A percentile compares a stretch with the other conserved stretches of the same genome.
phyloP scores from a whole-genome alignment of 768 basidiomycete species.

The Fibroporia radiculosa region DNA sequence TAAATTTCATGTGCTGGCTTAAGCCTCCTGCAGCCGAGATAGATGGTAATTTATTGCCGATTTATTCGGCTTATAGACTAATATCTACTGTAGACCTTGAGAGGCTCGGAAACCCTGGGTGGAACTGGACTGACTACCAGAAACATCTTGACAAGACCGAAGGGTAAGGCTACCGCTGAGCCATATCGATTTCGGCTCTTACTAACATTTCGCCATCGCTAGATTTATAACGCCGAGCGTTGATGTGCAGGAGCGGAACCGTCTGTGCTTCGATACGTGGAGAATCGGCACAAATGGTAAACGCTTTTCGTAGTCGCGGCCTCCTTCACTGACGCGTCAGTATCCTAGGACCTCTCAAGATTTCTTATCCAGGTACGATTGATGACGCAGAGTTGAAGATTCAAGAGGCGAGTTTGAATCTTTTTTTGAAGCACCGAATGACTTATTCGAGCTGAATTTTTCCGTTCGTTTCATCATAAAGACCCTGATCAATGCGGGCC shows the following conservation, averaged over 20 bases:
- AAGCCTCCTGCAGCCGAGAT: slow-evolving; percentile 18
- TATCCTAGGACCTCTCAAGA: slow-evolving; percentile 11
- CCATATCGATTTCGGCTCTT: not conserved
- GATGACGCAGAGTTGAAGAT: slow-evolving; percentile 11
- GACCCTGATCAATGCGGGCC: slow-evolving; percentile 14
- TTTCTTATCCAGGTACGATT: slow-evolving; percentile 13
- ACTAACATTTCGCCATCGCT: not conserved
- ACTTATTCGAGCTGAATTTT: not conserved
- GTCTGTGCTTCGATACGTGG: slow-evolving; percentile 12
- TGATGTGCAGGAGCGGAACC: slow-evolving; percentile 3
- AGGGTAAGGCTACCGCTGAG: slow-evolving; percentile 8
- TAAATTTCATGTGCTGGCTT: slow-evolving; percentile 19
- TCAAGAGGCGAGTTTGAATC: slow-evolving; percentile 8
- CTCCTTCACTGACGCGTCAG: not conserved
- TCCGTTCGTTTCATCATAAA: not conserved
- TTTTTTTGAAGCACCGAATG: not conserved
- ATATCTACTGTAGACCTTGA: slow-evolving; percentile 12
- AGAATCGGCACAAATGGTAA: slow-evolving; percentile 15
- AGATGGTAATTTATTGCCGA: slow-evolving; percentile 11
- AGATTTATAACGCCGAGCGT: slow-evolving; percentile 13
- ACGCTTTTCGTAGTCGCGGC: not conserved
- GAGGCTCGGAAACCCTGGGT: slow-evolving; percentile 21
- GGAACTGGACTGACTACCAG: slow-evolving; percentile 19
- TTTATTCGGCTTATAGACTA: not conserved
- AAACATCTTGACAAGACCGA: slow-evolving; percentile 16